phyloP scores from a whole-genome alignment of 192 early-diverging fungal species.

The Irineochytrium annulatum region DNA sequence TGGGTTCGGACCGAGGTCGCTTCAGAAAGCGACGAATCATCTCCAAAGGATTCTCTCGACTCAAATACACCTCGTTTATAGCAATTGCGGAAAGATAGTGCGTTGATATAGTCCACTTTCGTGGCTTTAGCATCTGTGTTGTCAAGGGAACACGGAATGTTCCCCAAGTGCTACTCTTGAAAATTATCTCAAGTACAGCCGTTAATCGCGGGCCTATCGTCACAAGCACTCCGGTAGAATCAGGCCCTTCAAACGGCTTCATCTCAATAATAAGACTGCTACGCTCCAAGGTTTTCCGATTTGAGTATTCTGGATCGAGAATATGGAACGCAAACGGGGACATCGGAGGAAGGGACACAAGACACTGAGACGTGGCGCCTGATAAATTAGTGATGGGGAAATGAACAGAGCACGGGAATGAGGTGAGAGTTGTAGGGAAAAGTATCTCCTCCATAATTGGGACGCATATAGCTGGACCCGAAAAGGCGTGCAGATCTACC shows the following conservation, averaged over 20 bases:
- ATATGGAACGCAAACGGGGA: slow-evolving; percentile 38
- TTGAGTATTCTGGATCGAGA: slow-evolving; percentile 28
- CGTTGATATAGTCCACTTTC: slow-evolving; percentile 31
- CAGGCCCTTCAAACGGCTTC: slow-evolving; percentile 32
- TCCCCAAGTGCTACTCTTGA: slow-evolving; percentile 32
- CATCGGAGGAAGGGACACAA: slow-evolving; percentile 26
- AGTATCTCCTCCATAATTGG: slow-evolving; percentile 46
- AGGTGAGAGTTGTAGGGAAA: slow-evolving; percentile 27
- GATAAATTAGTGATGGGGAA: slow-evolving; percentile 46
- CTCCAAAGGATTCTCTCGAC: slow-evolving; percentile 24
- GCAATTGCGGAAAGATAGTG: slow-evolving; percentile 29
- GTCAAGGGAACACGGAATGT: slow-evolving; percentile 36
- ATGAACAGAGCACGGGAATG: slow-evolving; percentile 10
- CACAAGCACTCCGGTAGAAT: slow-evolving; percentile 29
- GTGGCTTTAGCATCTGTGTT: slow-evolving; percentile 34
- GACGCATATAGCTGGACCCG: slow-evolving; percentile 38
- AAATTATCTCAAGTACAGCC: slow-evolving; percentile 36
- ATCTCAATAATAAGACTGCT: slow-evolving; percentile 26
- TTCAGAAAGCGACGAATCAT: slow-evolving; percentile 26
- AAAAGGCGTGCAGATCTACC: slow-evolving; percentile 33
- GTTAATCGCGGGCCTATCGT: slow-evolving; percentile 34
- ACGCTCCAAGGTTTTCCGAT: slow-evolving; percentile 10
- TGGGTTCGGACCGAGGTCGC: slow-evolving; percentile 13
- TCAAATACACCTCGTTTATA: slow-evolving; percentile 37
- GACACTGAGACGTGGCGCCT: slow-evolving; percentile 13